Base-by-base conservation (phyloP, 2,329 filamentous ascomycete genomes). In the Cladophialophora carrionii region DNA sequence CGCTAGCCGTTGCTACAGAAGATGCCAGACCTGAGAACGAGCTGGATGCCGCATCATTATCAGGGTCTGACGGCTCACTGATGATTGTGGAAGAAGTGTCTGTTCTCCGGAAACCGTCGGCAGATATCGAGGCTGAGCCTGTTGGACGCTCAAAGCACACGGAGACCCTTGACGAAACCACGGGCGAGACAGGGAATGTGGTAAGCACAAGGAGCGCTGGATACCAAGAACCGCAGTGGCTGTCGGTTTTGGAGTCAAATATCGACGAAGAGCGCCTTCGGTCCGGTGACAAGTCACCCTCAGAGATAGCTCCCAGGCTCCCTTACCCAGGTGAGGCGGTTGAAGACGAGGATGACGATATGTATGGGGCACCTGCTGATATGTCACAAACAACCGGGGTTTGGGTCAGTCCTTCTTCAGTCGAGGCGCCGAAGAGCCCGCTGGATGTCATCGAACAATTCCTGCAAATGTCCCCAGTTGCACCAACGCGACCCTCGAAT, bases 401-500 rank as follows among this genome's bases (percentile, higher is more conserved):
- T 32, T 9, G 37, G n/a, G 5, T 31, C 22, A 55, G 9, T 12
- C 24, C 29, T 2, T 34, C 54, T 12, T 41, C 63, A 22, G 32
- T 55, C 31, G 52, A 54, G 43, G 49, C 34, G 14, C 53, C 53
- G 4, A 62, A 41, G 34, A 64, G 59, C 41, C 56, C 63, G n/a
- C 12, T 64, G 20, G 61, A 65, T 58, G 57, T 58, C n/a, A 24
- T 66, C 10, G 63, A 70, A 59, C 60, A 63, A 51, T 70, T 62
- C 34, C 46, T 66, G 12, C 58, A 66, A 34, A 62, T 65, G 43
- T 63, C 65, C 31, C 61, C 68, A 26, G 54, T 60, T 2, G 20
- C 55, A 3, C n/a, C 34, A 41, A 17, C 20, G 14, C 26, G 37
- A 37, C 26, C 31, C 31, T 43, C 51, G 10, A 22, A n/a, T 14